phyloP scores from a whole-genome alignment of 2,329 filamentous ascomycete species.

The Esteya vermicola region DNA sequence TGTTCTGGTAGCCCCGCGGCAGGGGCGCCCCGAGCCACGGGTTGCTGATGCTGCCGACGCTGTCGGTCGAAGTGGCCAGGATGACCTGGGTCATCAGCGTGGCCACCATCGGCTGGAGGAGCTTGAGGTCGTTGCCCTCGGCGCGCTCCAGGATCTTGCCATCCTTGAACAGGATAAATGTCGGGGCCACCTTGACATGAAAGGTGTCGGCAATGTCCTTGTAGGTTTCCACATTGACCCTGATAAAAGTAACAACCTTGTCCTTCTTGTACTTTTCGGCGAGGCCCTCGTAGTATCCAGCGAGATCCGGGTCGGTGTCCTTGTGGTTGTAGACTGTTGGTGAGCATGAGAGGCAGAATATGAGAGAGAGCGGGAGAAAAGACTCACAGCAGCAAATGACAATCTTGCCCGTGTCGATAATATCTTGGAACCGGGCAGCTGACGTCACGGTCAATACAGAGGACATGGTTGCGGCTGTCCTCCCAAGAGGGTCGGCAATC shows the following conservation, averaged over 20 bases:
- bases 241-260: constrained; percentile 67
- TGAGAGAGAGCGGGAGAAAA: constrained; percentile 7
- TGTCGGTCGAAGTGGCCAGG: constrained; percentile 16
- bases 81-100: constrained; percentile 53
- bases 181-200: constrained; percentile 63
- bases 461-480: constrained; percentile 8
- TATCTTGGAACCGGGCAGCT: constrained; percentile 47
- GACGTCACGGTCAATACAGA: constrained; percentile 25
- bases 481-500: neutral
- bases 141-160: constrained; percentile 54
- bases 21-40: constrained; percentile 61
- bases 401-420: constrained; percentile 59
- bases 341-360: neutral
- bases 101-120: constrained; percentile 56
- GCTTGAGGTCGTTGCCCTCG: constrained; percentile 56
- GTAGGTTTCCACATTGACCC: constrained; percentile 45
- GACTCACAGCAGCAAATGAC: constrained; percentile 81
- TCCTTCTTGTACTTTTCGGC: constrained; percentile 56
- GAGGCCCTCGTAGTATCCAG: constrained; percentile 72
- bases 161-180: constrained; percentile 79
- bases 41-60: constrained; percentile 18
- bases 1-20: constrained; percentile 69
- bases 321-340: neutral
- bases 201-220: constrained; percentile 61
- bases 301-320: no score